A percentile compares a stretch with the other conserved stretches of the same genome.
Conservation (phyloP, 495 filamentous ascomycete species). For the Copromyces sp. region DNA sequence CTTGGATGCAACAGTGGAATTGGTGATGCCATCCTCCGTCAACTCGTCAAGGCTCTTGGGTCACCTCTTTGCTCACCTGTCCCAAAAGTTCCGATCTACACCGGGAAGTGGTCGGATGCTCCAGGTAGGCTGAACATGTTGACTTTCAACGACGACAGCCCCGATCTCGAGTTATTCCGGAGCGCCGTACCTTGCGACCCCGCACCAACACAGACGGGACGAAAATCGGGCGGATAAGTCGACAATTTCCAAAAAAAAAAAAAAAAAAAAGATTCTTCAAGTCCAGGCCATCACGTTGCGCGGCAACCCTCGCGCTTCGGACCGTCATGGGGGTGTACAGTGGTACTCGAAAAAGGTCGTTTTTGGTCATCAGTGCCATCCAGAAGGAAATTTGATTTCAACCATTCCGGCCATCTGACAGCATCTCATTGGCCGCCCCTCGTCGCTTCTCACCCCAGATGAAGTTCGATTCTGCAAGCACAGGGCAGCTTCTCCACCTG, state of each 20-base stretch:
- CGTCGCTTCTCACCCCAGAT: not conserved
- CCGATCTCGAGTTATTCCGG: not conserved
- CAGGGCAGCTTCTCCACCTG: not conserved
- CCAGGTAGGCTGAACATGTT: not conserved
- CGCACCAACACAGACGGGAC: not conserved
- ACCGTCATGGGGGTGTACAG: not conserved
- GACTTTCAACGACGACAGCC: not conserved
- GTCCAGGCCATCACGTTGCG: not conserved
- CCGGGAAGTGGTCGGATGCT: not conserved
- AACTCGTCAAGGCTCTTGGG: not conserved
- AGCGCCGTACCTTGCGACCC: not conserved
- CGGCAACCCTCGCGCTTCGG: not conserved
- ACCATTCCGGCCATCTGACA: not conserved
- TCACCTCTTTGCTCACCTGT: not conserved
- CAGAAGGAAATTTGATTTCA: not conserved
- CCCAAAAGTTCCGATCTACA: not conserved
- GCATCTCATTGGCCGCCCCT: not conserved
- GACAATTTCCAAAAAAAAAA: not conserved
- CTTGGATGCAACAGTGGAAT: not conserved
- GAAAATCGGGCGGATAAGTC: not conserved
- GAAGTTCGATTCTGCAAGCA: not conserved
- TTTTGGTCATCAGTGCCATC: not conserved
- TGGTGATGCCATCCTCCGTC: not conserved
- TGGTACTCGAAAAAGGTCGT: not conserved
- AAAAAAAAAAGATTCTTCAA: not conserved